phyloP scores from a whole-genome alignment of 495 filamentous ascomycete genomes.

The Tuber magnatum region DNA sequence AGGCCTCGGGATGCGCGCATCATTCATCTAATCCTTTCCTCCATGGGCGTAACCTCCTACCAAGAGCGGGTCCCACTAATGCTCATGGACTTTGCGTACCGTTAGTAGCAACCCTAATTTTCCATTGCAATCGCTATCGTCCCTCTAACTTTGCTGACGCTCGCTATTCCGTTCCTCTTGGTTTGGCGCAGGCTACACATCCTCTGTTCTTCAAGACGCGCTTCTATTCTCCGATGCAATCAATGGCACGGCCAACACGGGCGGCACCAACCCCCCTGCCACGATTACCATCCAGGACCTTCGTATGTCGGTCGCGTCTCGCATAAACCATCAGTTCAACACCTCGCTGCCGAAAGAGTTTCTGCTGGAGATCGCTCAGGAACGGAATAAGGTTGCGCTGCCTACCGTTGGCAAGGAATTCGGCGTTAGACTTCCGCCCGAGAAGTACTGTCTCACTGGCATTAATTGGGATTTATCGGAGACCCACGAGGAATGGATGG shows the following conservation, averaged over 20 bases:
- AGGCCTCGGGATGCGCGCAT: constrained; percentile 86
- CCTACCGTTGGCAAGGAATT: constrained; percentile 70
- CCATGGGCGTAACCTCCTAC: constrained; percentile 79
- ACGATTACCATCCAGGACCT: constrained; percentile 53
- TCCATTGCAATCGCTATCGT: not conserved
- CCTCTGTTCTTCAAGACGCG: constrained; percentile 59
- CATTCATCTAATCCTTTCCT: constrained; percentile 82
- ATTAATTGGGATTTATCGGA: constrained; percentile 66
- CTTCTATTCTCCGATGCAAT: constrained; percentile 59
- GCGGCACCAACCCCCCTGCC: constrained; percentile 39
- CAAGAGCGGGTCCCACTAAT: constrained; percentile 90
- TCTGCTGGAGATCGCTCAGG: constrained; percentile 70
- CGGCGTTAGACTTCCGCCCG: constrained; percentile 77
- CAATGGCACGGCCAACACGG: constrained; percentile 39
- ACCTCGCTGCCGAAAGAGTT: constrained; percentile 73
- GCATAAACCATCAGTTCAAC: constrained; percentile 60
- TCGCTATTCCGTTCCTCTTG: not conserved
- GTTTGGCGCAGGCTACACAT: constrained; percentile 45
- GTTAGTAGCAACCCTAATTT: constrained; percentile 51
- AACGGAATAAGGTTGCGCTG: constrained; percentile 72
- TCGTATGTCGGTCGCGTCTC: constrained; percentile 57
- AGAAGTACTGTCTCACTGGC: constrained; percentile 85
- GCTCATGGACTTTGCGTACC: constrained; percentile 95
- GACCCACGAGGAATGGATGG: constrained; percentile 42
- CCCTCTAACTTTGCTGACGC: not conserved